Evolutionary conservation across 345 rosid genomes (phyloP), one percentile per base, ranked within the genome.

Genomic region (Populus alba): DNA sequence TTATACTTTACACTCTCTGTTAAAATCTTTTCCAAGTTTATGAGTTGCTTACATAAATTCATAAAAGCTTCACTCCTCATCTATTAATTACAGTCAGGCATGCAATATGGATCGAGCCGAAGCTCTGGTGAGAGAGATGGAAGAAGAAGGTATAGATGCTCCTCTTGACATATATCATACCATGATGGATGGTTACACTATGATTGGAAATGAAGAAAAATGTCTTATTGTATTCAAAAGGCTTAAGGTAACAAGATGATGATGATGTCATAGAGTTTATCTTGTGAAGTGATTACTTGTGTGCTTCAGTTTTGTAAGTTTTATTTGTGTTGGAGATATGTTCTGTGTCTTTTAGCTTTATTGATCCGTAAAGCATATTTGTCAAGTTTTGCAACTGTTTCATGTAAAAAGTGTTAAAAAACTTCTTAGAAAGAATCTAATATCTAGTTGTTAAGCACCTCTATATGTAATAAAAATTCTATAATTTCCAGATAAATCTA

Each of bases 121-220:
- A 87, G 92, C 85, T 75, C 85, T 96, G 79, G 98, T 92, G 63
- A 92, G 94, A 77, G 94, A 93, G 85, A 92, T 93, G 98, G 98
- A 96, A 83, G 98, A 92, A 85, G 97, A 96, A 81, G 99, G 98
- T 70, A 92, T 94, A 45, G 98, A 92, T 77, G 98, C 99, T 81
- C 96, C 97, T 39, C 88, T 94, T 74, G 94, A 90, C 71, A 88
- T 94, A 70, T 96, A 96, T 82, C 97, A 96, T 76, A 92, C 94
- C n/a, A 92, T 96, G 99, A 96, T 96, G 97, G 95, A 94, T 81
- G 99, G 99, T 29, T 96, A 96, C 80, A 91, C 97, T 43, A 92
- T 87, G 88, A 83, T 91, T 80, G 85, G 88, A 51, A 86, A 91
- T 82, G 99, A 89, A 85, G 88, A 91, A 84, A 96, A 96, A 89